These are phyloP conservation scores for Tricholoma furcatifolium DNA, from an alignment of 768 basidiomycete genomes.

Conservation along the genomic window DNA sequence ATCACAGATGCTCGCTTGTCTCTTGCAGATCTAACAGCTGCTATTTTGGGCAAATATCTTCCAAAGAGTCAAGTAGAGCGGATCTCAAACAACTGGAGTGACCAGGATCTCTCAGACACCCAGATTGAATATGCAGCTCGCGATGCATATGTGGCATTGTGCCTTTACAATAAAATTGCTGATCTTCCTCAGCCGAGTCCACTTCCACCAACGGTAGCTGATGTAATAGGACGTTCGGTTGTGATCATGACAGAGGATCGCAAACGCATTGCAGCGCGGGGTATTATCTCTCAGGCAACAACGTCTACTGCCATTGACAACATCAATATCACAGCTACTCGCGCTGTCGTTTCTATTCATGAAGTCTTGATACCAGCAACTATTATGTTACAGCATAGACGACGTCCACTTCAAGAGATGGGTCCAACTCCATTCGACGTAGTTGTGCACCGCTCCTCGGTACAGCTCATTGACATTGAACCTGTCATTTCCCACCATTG, in stretches of 20 bases:
- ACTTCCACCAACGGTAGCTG: neutral
- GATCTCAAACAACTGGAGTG: neutral
- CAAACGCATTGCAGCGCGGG: neutral
- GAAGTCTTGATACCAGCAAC: neutral
- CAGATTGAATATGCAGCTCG: neutral
- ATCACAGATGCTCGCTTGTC: neutral
- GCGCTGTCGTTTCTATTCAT: neutral
- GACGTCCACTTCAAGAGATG: neutral
- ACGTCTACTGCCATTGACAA: neutral
- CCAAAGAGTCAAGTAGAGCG: neutral
- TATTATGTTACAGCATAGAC: neutral
- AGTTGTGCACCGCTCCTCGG: neutral
- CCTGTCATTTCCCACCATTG: neutral
- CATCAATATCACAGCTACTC: neutral
- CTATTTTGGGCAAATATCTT: neutral
- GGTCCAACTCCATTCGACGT: neutral
- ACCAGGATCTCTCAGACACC: neutral
- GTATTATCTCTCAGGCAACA: neutral
- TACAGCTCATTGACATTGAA: neutral
- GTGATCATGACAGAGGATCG: neutral
- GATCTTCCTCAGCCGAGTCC: neutral
- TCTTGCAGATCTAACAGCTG: too few relatives aligned
- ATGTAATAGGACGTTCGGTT: neutral
- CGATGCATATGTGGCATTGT: neutral
- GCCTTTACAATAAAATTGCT: neutral